phyloP scores from a whole-genome alignment of 169 alveolate species.

The Cardiosporidium cionae region DNA sequence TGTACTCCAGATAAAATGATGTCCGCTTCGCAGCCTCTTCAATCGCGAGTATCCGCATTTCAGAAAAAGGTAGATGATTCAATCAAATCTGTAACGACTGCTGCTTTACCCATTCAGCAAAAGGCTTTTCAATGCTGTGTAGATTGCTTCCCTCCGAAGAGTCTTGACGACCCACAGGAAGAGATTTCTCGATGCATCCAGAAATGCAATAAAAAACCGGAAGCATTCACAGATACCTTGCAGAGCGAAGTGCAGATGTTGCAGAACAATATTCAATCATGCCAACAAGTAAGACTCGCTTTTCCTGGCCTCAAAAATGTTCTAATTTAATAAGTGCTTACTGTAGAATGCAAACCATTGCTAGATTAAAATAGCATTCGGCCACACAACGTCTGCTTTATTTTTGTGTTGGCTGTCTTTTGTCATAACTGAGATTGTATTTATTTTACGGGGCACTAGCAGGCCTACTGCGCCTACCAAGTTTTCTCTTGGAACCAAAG shows the following conservation, averaged over 20 bases:
- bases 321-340: no score
- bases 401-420: no score
- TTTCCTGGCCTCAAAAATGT: no score
- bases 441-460: no score
- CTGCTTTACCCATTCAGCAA: neutral
- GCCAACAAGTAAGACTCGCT: neutral
- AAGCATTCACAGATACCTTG: neutral
- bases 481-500: no score
- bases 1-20: neutral
- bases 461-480: no score
- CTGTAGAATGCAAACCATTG: no score
- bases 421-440: no score
- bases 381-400: no score
- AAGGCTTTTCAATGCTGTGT: neutral
- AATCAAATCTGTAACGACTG: neutral
- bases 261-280: neutral
- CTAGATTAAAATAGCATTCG: no score
- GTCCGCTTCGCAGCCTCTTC: neutral
- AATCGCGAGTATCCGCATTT: neutral
- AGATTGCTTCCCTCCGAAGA: neutral
- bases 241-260: neutral
- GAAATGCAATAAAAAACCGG: neutral
- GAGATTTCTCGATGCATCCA: neutral
- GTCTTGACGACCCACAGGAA: neutral
- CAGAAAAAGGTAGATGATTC: neutral